Evolutionary conservation across 331 rosid species (phyloP), one percentile per base, ranked within the genome.

Genomic region (Malus hybrid): DNA sequence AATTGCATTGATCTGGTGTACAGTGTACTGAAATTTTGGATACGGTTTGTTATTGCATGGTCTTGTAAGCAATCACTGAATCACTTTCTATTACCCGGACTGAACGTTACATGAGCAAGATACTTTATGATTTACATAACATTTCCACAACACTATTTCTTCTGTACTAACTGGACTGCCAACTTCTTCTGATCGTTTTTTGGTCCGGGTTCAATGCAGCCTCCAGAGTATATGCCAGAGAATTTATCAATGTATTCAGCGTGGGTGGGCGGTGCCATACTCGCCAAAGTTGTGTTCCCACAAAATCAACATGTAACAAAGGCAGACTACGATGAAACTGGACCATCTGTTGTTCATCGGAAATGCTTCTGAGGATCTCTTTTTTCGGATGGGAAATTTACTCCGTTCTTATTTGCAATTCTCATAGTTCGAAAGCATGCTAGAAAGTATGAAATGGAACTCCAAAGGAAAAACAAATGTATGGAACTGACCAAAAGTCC

Each of bases 231-330:
- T 68, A 95, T 95, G 99, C 96, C 99, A 0, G 99, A 95, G 84
- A 92, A 92, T 83, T 83, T 95, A 82, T 79, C 96, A 63, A 77
- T 61, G 82, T 92, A 87, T 83, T 95, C 99, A 30, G 99, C 99
- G 33, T 95, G 97, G 99, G 93, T 95, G 73, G 99, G 99, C 68
- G 99, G 97, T 60, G 97, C 99, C 63, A 95, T 95, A 75, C 99
- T 95, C 11, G 99, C 99, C 80, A 95, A 95, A 87, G 97, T 95
- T 56, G 99, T 92, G 73, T 95, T 95, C 77, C 99, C 99, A 16
- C 99, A 95, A 77, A 95, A 90, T 84, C 99, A 95, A 80, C 99
- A 92, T 70, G 84, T 92, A 75, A 95, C 97, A 48, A 92, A 95
- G 79, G 96, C 93, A 6, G 99, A 95, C 74, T 95, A 95, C 69